Percentiles rank a stretch among this genome's conserved stretches.
phyloP scores from a whole-genome alignment of 192 early-diverging fungal species.

The Gamsiella multidivaricata region DNA sequence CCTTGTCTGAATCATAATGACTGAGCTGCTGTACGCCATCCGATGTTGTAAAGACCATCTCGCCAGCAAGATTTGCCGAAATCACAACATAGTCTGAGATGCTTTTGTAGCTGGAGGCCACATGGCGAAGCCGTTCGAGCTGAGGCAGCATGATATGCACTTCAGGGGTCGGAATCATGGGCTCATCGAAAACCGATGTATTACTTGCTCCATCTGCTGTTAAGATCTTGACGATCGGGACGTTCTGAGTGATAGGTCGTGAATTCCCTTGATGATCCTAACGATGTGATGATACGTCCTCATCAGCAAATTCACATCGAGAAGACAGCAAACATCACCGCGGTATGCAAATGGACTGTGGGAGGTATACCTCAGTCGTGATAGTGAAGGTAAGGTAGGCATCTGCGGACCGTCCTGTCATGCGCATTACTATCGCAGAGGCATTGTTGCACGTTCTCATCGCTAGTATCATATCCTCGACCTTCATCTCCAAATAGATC shows the following conservation, averaged over 20 bases:
- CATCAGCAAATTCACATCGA: constrained; percentile 34
- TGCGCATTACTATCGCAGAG: constrained; percentile 62
- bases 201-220: constrained; percentile 29
- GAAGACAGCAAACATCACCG: background rate
- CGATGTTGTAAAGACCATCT: constrained; percentile 72
- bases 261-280: constrained; percentile 37
- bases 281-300: constrained; percentile 37
- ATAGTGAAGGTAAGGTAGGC: constrained; percentile 65
- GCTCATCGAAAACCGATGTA: constrained; percentile 35
- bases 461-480: constrained; percentile 74
- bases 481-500: constrained; percentile 76
- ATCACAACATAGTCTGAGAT: constrained; percentile 71
- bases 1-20: constrained; percentile 10
- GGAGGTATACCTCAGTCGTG: constrained; percentile 52
- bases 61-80: constrained; percentile 77
- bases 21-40: constrained; percentile 69
- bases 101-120: constrained; percentile 73
- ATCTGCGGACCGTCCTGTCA: constrained; percentile 72
- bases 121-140: constrained; percentile 69
- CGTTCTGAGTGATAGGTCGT: constrained; percentile 21
- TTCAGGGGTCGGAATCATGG: constrained; percentile 64
- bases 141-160: constrained; percentile 85
- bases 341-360: constrained; percentile 17
- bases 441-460: constrained; percentile 69
- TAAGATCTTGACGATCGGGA: constrained; percentile 45